phyloP scores from a whole-genome alignment of 805 yeast species.

The Priceomyces fermenticarens region DNA sequence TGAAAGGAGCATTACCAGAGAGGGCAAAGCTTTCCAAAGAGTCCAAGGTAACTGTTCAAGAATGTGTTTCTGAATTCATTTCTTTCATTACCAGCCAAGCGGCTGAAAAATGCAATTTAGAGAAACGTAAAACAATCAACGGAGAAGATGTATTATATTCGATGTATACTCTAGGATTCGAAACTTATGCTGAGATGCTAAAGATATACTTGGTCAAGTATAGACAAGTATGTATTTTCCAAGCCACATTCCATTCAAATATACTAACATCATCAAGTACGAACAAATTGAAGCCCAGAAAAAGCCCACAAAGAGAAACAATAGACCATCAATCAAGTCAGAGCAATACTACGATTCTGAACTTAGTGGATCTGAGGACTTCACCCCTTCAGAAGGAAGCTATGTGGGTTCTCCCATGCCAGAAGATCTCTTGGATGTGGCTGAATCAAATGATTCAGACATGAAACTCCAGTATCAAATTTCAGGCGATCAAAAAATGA shows the following conservation, averaged over 20 bases:
- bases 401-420: background rate
- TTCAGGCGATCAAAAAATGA: background rate
- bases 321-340: background rate
- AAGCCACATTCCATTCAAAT: background rate
- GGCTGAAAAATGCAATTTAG: conserved; percentile 67
- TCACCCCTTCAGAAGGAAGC: background rate
- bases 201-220: conserved; percentile 54
- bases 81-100: conserved; percentile 81
- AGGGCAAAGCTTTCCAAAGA: conserved; percentile 78
- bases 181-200: conserved; percentile 73
- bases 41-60: conserved; percentile 78
- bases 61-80: conserved; percentile 78
- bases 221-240: conserved; percentile 11
- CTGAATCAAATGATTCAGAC: background rate
- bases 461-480: background rate
- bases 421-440: background rate
- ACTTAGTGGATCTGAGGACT: conserved; percentile 2
- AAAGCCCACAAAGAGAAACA: conserved; percentile 11
- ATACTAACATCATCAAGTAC: conserved; percentile 11
- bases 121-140: conserved; percentile 71
- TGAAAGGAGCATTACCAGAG: conserved; percentile 70
- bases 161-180: conserved; percentile 69
- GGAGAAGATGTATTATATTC: conserved; percentile 77
- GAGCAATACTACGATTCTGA: background rate
- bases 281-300: conserved; percentile 15